A percentile compares a stretch with the other conserved stretches of the same genome.
phyloP scores from a whole-genome alignment of 2,329 filamentous ascomycete genomes.

The Ciborinia camelliae region DNA sequence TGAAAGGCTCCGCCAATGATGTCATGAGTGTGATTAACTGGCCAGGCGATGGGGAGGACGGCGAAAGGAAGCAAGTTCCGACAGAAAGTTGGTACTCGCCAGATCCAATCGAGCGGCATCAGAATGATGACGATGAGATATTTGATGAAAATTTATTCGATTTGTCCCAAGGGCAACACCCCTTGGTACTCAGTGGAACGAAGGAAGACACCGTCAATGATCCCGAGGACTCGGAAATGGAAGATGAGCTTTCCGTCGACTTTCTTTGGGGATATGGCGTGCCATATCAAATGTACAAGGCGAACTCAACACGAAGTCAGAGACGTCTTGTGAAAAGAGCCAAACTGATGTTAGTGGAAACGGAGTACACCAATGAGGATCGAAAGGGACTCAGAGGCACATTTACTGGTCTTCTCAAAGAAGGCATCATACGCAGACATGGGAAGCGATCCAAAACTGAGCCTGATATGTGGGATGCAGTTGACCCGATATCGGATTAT shows the following conservation, averaged over 20 bases:
- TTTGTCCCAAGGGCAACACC: constrained; percentile 6
- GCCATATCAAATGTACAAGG: constrained; percentile 13
- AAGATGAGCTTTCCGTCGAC: constrained; percentile 5
- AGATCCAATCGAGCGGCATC: constrained; percentile 1
- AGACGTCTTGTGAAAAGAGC: constrained; percentile 19
- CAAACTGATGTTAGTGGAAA: constrained; percentile 25
- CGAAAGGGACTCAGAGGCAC: constrained; percentile 15
- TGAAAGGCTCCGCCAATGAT: constrained; percentile 17
- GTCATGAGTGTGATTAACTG: constrained; percentile 25
- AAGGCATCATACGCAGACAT: constrained; percentile 22
- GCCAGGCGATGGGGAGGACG: constrained; percentile 21
- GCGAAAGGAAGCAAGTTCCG: constrained; percentile 24
- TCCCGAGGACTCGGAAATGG: neutral
- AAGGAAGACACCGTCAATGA: neutral
- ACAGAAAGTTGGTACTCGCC: constrained; percentile 28
- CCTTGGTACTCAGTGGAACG: neutral
- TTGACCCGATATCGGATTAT: constrained; percentile 26
- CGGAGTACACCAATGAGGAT: constrained; percentile 20
- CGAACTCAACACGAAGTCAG: constrained; percentile 7
- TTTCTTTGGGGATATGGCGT: constrained; percentile 25
- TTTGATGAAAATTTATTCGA: constrained; percentile 17
- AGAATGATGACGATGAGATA: neutral
- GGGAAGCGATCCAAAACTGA: constrained; percentile 5
- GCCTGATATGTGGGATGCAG: constrained; percentile 19
- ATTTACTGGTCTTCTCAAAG: constrained; percentile 17